Base-by-base conservation (phyloP, 345 rosid genomes). In the Rhodomyrtus tomentosa region DNA sequence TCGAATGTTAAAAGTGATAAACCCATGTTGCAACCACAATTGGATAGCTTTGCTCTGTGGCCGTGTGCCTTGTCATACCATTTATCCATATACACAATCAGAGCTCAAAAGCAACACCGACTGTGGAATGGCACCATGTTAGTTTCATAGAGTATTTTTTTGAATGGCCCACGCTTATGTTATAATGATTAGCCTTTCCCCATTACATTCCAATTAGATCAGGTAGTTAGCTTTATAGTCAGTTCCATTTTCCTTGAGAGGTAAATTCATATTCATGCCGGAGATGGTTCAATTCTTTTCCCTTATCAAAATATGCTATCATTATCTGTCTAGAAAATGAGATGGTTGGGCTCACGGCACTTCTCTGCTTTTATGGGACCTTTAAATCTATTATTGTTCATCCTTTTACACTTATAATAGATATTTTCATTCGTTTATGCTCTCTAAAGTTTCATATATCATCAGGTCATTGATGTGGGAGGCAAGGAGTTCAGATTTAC, bases 401-500 rank as follows among this genome's bases (percentile, higher is more conserved):
- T 81, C 55, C 40, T 83, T 62, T 62, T 50, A 10, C 3, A 13
- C 27, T 22, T 36, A 2, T n/a, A 15, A 82, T 12, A 40, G 49
- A 45, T 25, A 13, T 52, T 84, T 20, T 74, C 12, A 32, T 27
- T 50, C 1, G 5, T 56, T 24, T 38, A 32, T 55, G 24, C 54
- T 55, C 29, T 55, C 38, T 32, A 21, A 32, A 42, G 83, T 50
- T 55, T 86, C 81, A 82, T 81, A 51, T 84, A 25, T 50, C 38
- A 83, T 86, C 93, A 95, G 99, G 93, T 96, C 55, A 95, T 96
- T 86, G 91, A 92, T 87, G 98, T 94, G 83, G 98, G 98, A 88
- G 98, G 98, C 72, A 95, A 95, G 87, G 98, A 94, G 89, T 97
- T 94, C 89, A 95, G 90, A 49, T 97, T 97, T 92, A 95, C 95